Base-by-base conservation (phyloP, 352 stramenopile genomes). In the Globisporangium yorkense region DNA sequence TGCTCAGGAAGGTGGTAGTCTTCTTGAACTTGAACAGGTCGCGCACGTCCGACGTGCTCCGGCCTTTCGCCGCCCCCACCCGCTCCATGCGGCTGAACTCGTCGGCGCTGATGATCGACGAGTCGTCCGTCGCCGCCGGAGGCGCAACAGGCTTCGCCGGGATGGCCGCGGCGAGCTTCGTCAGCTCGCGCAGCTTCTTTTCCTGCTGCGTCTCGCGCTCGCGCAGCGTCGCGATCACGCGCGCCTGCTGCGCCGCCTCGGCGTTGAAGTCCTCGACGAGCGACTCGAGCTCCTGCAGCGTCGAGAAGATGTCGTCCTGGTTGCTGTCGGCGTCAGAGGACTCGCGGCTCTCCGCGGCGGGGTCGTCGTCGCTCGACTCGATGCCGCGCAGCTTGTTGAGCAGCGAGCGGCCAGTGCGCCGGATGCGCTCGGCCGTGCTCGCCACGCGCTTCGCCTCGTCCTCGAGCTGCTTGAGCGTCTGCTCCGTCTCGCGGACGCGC, bases 191-290 rank as follows among this genome's bases (percentile, higher is more conserved):
- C 45, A 70, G 51, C 62, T 72, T 72, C 51, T 65, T 61, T 61
- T 74, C 67, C 9, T 61, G 56, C 3, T 70, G 62, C 16, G 51
- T 43, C 21, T 77, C 65, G 5, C 66, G 58, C 47, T 71, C 54
- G 12, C 70, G 74, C 51, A 80, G 55, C 39, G 62, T 54, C n/a
- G 59, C 63, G 21, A 77, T 69, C 18, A 71, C 51, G 47, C 80
- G 69, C 10, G 71, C 64, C 24, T 88, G 76, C 20, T 81, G 70
- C 27, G 66, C 66, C 35, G 77, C 52, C 54, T 88, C 82, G 18
- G 65, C 50, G 41, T 78, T 69, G n/a, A 87, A 57, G 39, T 83
- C 80, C n/a, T 83, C 68, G 21, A 88, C 45, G 12, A 87, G 68
- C 51, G 68, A 62, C 35, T 83, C 80, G 13, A 56, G 41, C 49